phyloP scores from a whole-genome alignment of 1,284 basidiomycete genomes.

The Ustilago trichophora region DNA sequence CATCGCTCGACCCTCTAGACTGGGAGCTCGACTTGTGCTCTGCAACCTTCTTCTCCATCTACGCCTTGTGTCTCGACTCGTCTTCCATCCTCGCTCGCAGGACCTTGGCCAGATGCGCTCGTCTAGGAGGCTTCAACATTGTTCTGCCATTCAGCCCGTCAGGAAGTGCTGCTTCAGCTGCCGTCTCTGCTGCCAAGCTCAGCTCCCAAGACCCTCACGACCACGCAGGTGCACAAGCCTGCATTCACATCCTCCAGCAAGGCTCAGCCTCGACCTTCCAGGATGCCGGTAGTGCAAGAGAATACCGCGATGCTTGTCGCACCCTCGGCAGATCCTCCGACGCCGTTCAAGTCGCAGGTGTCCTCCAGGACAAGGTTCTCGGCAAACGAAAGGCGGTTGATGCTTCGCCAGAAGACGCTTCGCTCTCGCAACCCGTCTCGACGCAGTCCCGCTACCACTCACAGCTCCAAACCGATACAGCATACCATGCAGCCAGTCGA shows the following conservation, averaged over 20 bases:
- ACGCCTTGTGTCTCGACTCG: slow-evolving; percentile 50
- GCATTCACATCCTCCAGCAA: slow-evolving; percentile 57
- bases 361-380: slow-evolving; percentile 23
- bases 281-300: slow-evolving; percentile 51
- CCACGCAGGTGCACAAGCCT: slow-evolving; percentile 51
- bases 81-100: slow-evolving; percentile 45
- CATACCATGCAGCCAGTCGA: slow-evolving; percentile 43
- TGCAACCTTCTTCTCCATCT: slow-evolving; percentile 56
- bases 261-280: slow-evolving; percentile 51
- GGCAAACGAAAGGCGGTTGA: slow-evolving; percentile 37
- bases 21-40: slow-evolving; percentile 49
- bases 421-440: slow-evolving; percentile 12
- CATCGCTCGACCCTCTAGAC: slow-evolving; percentile 10
- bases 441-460: slow-evolving; percentile 23
- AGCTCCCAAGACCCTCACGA: slow-evolving; percentile 38
- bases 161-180: slow-evolving; percentile 32
- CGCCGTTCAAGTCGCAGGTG: slow-evolving; percentile 40
- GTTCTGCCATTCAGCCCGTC: slow-evolving; percentile 59
- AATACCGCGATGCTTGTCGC: slow-evolving; percentile 56
- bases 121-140: slow-evolving; percentile 52
- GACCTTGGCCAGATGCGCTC: slow-evolving; percentile 49
- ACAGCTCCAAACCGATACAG: slow-evolving; percentile 51
- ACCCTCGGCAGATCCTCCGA: slow-evolving; percentile 50
- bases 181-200: slow-evolving; percentile 27
- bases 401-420: background rate